phyloP scores from a whole-genome alignment of 1,139 yeast species.

The Scheffersomyces quercinus region DNA sequence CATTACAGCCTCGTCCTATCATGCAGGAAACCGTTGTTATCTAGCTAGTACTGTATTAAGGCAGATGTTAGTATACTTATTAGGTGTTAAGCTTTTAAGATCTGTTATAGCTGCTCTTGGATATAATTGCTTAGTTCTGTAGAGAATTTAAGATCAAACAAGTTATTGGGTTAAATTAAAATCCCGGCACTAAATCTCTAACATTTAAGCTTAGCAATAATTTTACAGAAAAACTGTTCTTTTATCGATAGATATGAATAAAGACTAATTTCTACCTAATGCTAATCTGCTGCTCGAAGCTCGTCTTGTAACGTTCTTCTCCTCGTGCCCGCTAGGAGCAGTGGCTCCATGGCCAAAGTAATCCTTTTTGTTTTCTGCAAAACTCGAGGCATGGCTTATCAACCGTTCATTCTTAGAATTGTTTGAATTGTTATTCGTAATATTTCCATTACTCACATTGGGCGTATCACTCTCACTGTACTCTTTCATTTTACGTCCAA shows the following conservation, averaged over 20 bases:
- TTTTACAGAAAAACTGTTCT: too few relatives aligned
- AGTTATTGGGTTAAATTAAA: too few relatives aligned
- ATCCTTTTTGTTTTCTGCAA: neutral
- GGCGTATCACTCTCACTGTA: neutral
- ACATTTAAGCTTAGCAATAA: too few relatives aligned
- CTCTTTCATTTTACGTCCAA: slow-evolving; percentile 11
- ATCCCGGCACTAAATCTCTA: too few relatives aligned
- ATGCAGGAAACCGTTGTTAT: too few relatives aligned
- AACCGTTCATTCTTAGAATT: neutral
- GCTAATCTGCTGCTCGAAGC: slow-evolving; percentile 8
- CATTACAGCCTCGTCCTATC: too few relatives aligned
- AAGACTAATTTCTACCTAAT: neutral
- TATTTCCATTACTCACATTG: neutral
- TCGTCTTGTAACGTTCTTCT: slow-evolving; percentile 8
- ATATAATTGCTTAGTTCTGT: too few relatives aligned
- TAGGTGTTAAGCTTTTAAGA: too few relatives aligned
- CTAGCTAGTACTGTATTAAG: too few relatives aligned
- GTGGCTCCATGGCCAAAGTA: slow-evolving; percentile 8
- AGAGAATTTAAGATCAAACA: too few relatives aligned
- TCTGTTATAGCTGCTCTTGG: too few relatives aligned
- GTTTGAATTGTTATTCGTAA: neutral
- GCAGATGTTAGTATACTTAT: too few relatives aligned
- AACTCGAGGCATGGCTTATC: neutral
- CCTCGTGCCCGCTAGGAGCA: slow-evolving; percentile 15
- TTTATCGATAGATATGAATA: neutral